Base-by-base conservation (phyloP, 208 protist genomes). In the Acanthamoeba healyi region DNA sequence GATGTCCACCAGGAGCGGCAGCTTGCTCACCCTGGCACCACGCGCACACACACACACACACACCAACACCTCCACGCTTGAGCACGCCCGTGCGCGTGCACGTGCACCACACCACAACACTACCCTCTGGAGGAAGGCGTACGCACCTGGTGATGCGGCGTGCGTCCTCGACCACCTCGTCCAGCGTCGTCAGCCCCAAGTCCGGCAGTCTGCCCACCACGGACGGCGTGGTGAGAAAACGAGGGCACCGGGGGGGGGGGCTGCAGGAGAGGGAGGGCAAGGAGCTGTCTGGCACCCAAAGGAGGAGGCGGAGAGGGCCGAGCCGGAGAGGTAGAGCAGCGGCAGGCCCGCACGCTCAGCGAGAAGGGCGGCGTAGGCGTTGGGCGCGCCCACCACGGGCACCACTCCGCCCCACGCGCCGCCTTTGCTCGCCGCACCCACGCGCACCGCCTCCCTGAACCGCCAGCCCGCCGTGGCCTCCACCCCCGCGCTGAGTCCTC, bases 161-260 rank as follows among this genome's bases (percentile, higher is more conserved):
- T 2, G 95, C 94, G 88, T 97, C 96, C 24, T 97, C 96, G 10
- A 96, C 95, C 19, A 97, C 96, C 77, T 97, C 96, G 56, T 96
- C 95, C n/a, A 97, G 36, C 42, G 91, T 96, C 2, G 94, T 96
- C 9, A 97, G 90, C 46, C 96, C 96, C 7, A 97, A 56, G 90
- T 97, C 96, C 32, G 96, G 96, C 17, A 97, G 34, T 54, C 56
- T 77, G 46, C 54, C 36, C n/a, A n/a, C n/a, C n/a, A n/a, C n/a
- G n/a, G n/a, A n/a, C n/a, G n/a, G n/a, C n/a, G n/a, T n/a, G n/a
- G n/a, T n/a, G n/a, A n/a, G n/a, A n/a, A n/a, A n/a, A n/a, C n/a
- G n/a, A n/a, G n/a, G n/a, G n/a, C n/a, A n/a, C n/a, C n/a, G n/a
- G n/a, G n/a, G n/a, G n/a, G n/a, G n/a, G n/a, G n/a, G n/a, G n/a